Evolutionary conservation across 805 yeast genomes (phyloP), one percentile per base, ranked within the genome.

Genomic region (Ascoidea rubescens): DNA sequence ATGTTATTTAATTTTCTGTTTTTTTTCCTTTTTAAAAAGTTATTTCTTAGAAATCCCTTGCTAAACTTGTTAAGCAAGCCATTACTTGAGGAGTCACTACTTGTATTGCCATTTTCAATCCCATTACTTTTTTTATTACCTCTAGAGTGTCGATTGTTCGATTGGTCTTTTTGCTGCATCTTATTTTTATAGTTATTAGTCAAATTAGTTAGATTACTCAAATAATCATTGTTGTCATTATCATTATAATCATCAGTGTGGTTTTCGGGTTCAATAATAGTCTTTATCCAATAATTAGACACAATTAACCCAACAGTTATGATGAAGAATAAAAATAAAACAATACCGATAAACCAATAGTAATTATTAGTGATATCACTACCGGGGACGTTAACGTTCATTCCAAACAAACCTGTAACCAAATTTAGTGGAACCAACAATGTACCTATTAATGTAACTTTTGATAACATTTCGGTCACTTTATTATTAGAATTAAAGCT

Each of bases 381-480:
- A 32, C 96, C 96, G 0, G 97, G 97, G 32, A 91, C 85, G 10
- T 60, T 67, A 17, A 91, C 98, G 66, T 91, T 91, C 99, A 91
- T 91, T 61, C 97, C 97, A 67, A 91, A 91, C 56, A 90, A 63
- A 64, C 97, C 96, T 1, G 97, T 88, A 48, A 91, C 75, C 53
- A 91, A 71, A 64, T 91, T 91, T 73, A 91, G 74, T 14, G 98
- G 98, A 56, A 91, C 84, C 33, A 91, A 71, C 60, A 91, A 73
- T 0, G 97, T 89, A 75, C 97, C 98, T 43, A 91, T 71, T 54
- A 91, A 61, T 0, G 99, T 90, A 31, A 90, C 96, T 62, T 86
- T 85, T 37, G 96, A 87, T 52, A 91, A 73, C 76, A 91, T 83
- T 58, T 80, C 86, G 1, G 96, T 89, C 45, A 87, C 89, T 58